These are phyloP conservation scores for Crucibulum parvulum DNA, from an alignment of 1,284 basidiomycete genomes.

Conservation along the genomic window DNA sequence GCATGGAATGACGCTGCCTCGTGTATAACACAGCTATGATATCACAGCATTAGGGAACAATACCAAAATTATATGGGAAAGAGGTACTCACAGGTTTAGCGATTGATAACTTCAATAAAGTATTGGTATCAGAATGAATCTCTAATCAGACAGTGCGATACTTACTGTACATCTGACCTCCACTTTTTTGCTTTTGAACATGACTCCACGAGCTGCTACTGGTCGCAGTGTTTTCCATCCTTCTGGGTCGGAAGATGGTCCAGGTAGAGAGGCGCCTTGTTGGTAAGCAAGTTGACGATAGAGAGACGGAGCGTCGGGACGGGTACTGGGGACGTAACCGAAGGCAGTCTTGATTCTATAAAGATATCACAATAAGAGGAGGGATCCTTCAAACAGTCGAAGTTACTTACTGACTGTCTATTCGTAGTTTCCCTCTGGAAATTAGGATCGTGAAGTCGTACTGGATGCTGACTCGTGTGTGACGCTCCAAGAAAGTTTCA, in stretches of 20 bases:
- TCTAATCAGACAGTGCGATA: neutral
- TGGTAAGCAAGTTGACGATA: conserved; percentile 56
- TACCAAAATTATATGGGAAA: neutral
- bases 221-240: conserved; percentile 52
- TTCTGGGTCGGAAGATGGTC: conserved; percentile 50
- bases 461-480: conserved; percentile 49
- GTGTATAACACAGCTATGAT: conserved; percentile 51
- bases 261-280: conserved; percentile 45
- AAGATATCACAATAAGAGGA: neutral
- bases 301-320: conserved; percentile 49
- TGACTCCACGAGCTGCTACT: conserved; percentile 44
- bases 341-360: conserved; percentile 54
- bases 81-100: conserved; percentile 47
- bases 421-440: conserved; percentile 51
- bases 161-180: conserved; percentile 52
- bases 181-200: conserved; percentile 45
- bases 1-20: conserved; percentile 54
- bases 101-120: conserved; percentile 41
- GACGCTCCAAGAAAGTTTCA: conserved; percentile 55
- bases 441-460: conserved; percentile 52
- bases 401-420: conserved; percentile 48
- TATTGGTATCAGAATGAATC: conserved; percentile 1
- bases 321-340: conserved; percentile 52
- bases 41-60: neutral
- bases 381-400: neutral